Evolutionary conservation across 768 basidiomycete genomes (phyloP).

Genomic region (Cyclocybe cylindracea): DNA sequence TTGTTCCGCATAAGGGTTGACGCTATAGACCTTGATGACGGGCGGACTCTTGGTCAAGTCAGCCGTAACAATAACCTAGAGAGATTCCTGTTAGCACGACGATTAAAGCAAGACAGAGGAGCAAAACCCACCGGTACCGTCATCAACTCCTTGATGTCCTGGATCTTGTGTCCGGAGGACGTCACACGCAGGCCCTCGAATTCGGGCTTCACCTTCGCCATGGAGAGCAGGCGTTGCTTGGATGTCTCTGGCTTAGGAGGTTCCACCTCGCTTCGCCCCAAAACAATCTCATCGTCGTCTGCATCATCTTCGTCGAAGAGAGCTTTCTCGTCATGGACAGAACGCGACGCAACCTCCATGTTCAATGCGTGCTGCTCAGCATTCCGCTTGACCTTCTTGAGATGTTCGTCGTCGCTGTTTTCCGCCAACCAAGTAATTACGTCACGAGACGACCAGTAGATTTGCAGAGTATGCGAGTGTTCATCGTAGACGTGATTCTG

Average conservation of each 20-base stretch:
- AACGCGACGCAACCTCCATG: slow-evolving; percentile 88
- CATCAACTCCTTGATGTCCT: slow-evolving; percentile 93
- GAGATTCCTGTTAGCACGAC: slow-evolving; percentile 9
- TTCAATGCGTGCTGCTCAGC: slow-evolving; percentile 89
- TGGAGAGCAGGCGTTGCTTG: slow-evolving; percentile 76
- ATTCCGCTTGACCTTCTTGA: slow-evolving; percentile 92
- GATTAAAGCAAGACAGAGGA: not conserved
- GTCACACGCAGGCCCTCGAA: slow-evolving; percentile 84
- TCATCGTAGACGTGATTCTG: slow-evolving; percentile 97
- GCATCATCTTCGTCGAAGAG: slow-evolving; percentile 88
- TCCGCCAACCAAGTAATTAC: slow-evolving; percentile 95
- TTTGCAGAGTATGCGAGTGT: slow-evolving; percentile 86
- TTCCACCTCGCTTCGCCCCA: slow-evolving; percentile 54
- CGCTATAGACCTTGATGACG: slow-evolving; percentile 96
- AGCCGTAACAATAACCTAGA: slow-evolving; percentile 89
- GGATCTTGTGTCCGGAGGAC: slow-evolving; percentile 85
- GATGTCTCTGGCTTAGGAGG: slow-evolving; percentile 57
- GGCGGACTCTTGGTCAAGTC: slow-evolving; percentile 96
- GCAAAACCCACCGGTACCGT: slow-evolving; percentile 76
- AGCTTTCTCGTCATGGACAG: slow-evolving; percentile 84
- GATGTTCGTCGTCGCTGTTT: slow-evolving; percentile 93
- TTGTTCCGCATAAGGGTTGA: slow-evolving; percentile 81
- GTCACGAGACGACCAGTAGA: slow-evolving; percentile 95
- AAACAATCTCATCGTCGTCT: slow-evolving; percentile 81
- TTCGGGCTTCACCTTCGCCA: slow-evolving; percentile 69